These are phyloP conservation scores for Sergeia podlipaevii DNA, from an alignment of 208 protist genomes.

Conservation along the genomic window DNA sequence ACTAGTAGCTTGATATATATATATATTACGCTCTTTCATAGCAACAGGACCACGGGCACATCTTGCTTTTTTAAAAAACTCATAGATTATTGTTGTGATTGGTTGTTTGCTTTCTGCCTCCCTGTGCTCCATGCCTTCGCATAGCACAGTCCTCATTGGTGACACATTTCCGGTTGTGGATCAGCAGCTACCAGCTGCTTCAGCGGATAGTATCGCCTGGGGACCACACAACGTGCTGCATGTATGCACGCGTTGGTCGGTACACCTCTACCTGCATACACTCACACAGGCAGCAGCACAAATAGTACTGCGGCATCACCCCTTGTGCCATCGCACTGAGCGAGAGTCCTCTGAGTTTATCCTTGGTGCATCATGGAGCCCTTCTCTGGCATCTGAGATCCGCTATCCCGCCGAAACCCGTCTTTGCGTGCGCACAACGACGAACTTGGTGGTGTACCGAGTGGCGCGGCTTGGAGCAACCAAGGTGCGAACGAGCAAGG, in stretches of 20 bases:
- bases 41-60: no score
- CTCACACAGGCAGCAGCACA: slow-evolving; percentile 26
- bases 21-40: no score
- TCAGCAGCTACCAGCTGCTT: slow-evolving; percentile 33
- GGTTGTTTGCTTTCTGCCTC: slow-evolving; percentile 4
- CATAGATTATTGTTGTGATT: neutral
- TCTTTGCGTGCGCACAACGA: slow-evolving; percentile 59
- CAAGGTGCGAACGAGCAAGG: slow-evolving; percentile 24
- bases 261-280: slow-evolving; percentile 47
- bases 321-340: slow-evolving; percentile 20
- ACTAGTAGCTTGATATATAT: no score
- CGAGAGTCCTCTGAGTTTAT: slow-evolving; percentile 23
- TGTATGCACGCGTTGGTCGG: slow-evolving; percentile 53
- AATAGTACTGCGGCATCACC: slow-evolving; percentile 25
- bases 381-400: slow-evolving; percentile 36
- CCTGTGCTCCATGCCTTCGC: neutral
- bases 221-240: slow-evolving; percentile 79
- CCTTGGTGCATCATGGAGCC: slow-evolving; percentile 65
- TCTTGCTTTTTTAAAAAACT: no score
- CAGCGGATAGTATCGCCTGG: slow-evolving; percentile 48
- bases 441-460: slow-evolving; percentile 68
- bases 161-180: slow-evolving; percentile 41
- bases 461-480: slow-evolving; percentile 34
- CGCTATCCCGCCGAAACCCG: slow-evolving; percentile 59
- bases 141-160: slow-evolving; percentile 12